A percentile compares a stretch with the other conserved stretches of the same genome.
Conservation (phyloP, 164 flowering plant genomes). For the Vitis riparia region DNA sequence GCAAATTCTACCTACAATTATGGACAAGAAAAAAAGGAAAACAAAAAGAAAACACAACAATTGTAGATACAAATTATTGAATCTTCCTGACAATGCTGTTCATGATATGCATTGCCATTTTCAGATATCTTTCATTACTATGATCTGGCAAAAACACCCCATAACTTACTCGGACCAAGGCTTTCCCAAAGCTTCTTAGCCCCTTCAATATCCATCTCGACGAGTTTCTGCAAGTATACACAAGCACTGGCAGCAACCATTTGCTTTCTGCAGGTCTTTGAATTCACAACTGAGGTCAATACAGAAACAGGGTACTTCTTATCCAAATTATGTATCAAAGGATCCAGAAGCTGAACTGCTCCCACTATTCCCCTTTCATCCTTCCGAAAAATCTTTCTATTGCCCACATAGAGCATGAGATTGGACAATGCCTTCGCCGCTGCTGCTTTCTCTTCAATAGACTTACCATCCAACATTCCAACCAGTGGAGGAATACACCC, state of each 20-base stretch:
- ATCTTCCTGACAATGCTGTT: conserved; percentile 2
- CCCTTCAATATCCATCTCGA: conserved; percentile 73
- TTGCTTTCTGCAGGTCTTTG: conserved; percentile 66
- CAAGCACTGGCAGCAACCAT: conserved; percentile 77
- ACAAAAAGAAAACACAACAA: conserved; percentile 15
- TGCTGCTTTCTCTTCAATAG: conserved; percentile 70
- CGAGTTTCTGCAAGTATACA: conserved; percentile 65
- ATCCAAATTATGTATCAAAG: conserved; percentile 50
- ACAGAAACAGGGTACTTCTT: conserved; percentile 64
- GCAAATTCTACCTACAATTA: conserved; percentile 14
- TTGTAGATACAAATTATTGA: conserved; percentile 36
- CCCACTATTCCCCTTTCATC: conserved; percentile 64
- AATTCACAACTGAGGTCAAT: conserved; percentile 46
- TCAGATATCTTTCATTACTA: conserved; percentile 18
- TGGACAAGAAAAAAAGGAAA: conserved; percentile 15
- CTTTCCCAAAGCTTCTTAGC: conserved; percentile 74
- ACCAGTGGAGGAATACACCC: conserved; percentile 61
- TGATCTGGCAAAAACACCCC: conserved; percentile 75
- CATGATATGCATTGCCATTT: background rate
- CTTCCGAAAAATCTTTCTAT: conserved; percentile 62
- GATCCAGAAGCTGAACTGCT: conserved; percentile 73
- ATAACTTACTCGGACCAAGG: conserved; percentile 63
- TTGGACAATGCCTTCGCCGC: conserved; percentile 63
- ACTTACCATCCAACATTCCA: conserved; percentile 78
- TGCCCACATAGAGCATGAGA: conserved; percentile 46